These are phyloP conservation scores for Magnolia changhungtana DNA, from an alignment of 164 flowering plant species.

Conservation along the genomic window DNA sequence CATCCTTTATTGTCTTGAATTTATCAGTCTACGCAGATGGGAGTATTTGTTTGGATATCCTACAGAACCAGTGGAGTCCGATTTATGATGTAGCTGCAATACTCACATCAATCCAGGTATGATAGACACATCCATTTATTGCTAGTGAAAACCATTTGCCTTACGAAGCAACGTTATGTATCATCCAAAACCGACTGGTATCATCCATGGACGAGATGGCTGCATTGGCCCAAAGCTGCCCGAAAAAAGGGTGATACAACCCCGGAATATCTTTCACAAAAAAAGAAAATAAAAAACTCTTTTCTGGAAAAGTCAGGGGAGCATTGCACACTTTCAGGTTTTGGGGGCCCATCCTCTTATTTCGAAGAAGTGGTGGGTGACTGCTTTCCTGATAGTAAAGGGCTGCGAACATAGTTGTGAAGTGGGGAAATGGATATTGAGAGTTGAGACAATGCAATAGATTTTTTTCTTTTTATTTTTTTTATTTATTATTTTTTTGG, in stretches of 20 bases:
- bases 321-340: too few relatives aligned
- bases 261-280: too few relatives aligned
- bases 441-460: background rate
- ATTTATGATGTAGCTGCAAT: constrained; percentile 54
- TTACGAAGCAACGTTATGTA: too few relatives aligned
- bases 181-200: too few relatives aligned
- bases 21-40: constrained; percentile 49
- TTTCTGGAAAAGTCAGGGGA: too few relatives aligned
- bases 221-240: too few relatives aligned
- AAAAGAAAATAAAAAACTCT: too few relatives aligned
- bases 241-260: too few relatives aligned
- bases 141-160: background rate
- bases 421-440: background rate
- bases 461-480: too few relatives aligned
- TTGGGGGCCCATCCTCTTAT: too few relatives aligned
- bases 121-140: background rate
- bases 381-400: background rate
- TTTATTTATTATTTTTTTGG: too few relatives aligned
- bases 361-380: background rate
- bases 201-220: too few relatives aligned
- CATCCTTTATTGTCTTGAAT: background rate
- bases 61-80: constrained; percentile 56
- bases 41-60: constrained; percentile 48
- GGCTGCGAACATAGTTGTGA: background rate
- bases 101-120: constrained; percentile 53